Conservation (phyloP, 1,284 basidiomycete species). For the Cystobasidium pallidum region DNA sequence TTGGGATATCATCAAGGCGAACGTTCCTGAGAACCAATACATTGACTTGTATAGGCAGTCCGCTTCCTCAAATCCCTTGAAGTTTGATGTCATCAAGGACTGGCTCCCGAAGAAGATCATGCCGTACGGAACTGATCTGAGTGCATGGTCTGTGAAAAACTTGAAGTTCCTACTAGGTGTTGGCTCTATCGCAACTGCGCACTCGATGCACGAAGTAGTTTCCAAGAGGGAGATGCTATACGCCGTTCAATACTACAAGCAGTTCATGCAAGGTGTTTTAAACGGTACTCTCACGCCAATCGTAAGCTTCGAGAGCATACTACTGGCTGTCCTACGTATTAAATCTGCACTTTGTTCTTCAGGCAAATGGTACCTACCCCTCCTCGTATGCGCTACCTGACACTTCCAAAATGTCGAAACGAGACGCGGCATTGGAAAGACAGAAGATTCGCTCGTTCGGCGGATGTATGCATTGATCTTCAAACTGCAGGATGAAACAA, state of each 20-base stretch:
- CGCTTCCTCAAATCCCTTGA: constrained; percentile 29
- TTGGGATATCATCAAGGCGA: constrained; percentile 36
- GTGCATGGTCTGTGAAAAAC: constrained; percentile 29
- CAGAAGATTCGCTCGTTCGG: constrained; percentile 13
- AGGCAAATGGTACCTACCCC: constrained; percentile 30
- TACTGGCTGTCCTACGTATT: not conserved
- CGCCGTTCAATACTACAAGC: constrained; percentile 26
- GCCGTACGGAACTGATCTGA: constrained; percentile 32
- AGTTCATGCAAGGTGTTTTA: constrained; percentile 32
- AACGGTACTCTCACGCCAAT: constrained; percentile 30
- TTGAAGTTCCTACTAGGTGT: constrained; percentile 35
- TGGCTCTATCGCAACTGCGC: constrained; percentile 26
- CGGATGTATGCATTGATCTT: constrained; percentile 26
- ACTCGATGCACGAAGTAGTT: constrained; percentile 29
- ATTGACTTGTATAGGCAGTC: constrained; percentile 28
- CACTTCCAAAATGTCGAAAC: constrained; percentile 20
- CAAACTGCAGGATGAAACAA: too few relatives aligned
- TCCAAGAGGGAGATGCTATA: constrained; percentile 37
- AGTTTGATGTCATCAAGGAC: constrained; percentile 35
- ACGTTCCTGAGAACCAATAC: constrained; percentile 17
- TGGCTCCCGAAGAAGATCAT: constrained; percentile 39
- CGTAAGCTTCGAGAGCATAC: not conserved
- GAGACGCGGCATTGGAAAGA: constrained; percentile 12
- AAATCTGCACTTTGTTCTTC: not conserved
- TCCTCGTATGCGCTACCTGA: constrained; percentile 19